Evolutionary conservation across 257 asterid species (phyloP).

Genomic region (Orobanche coerulescens): DNA sequence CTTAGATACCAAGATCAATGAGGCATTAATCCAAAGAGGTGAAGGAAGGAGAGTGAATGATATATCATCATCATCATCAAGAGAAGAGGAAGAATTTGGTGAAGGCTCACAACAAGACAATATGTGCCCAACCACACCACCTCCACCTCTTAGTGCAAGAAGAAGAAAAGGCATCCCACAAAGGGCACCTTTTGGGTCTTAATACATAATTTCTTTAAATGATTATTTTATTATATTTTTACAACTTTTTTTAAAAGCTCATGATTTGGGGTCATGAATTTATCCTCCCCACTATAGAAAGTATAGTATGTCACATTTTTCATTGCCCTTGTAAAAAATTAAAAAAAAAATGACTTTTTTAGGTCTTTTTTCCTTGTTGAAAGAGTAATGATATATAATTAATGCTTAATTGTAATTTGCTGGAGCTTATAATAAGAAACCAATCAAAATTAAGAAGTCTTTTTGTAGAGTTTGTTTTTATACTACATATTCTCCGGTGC

Average conservation of each 20-base stretch:
- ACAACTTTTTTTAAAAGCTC: neutral
- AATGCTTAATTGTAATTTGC: too few relatives aligned
- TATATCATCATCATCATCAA: conserved; percentile 1
- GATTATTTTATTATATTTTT: neutral
- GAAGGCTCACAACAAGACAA: conserved; percentile 31
- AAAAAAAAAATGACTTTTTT: neutral
- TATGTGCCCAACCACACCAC: conserved; percentile 55
- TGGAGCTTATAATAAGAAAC: too few relatives aligned
- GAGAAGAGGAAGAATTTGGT: conserved; percentile 37
- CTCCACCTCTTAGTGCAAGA: conserved; percentile 42
- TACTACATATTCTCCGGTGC: too few relatives aligned
- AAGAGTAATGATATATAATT: too few relatives aligned
- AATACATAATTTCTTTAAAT: conserved; percentile 11
- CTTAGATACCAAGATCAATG: conserved; percentile 32
- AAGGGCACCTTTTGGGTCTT: conserved; percentile 67
- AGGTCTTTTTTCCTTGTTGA: neutral
- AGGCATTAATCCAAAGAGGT: conserved; percentile 39
- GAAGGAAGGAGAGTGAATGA: conserved; percentile 43
- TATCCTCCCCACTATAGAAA: neutral
- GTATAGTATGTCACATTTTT: neutral
- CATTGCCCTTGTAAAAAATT: neutral
- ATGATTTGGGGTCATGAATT: neutral
- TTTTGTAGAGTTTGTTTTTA: too few relatives aligned
- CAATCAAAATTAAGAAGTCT: too few relatives aligned
- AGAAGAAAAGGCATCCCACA: conserved; percentile 91